Evolutionary conservation across 352 stramenopile species (phyloP), one percentile per base, ranked within the genome.

Genomic region (Phytophthora idaei): DNA sequence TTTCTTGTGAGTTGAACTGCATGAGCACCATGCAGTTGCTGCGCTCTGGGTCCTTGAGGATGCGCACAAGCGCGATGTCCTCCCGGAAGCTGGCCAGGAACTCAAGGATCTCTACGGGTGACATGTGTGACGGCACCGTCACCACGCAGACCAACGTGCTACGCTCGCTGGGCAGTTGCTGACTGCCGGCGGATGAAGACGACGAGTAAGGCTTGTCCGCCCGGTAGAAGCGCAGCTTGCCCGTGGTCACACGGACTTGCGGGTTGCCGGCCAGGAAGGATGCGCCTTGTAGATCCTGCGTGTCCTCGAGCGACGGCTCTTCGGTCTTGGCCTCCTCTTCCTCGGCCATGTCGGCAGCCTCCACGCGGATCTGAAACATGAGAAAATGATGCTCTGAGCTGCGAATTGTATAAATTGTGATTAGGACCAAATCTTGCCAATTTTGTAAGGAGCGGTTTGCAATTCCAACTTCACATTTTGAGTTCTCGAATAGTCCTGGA

Each of bases 301-400:
- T 28, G 11, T 41, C 53, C 17, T 60, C 56, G 28, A 67, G 52
- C 34, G 39, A 32, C n/a, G 59, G 41, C 11, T 73, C 76, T 47
- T 81, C 74, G 28, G 62, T 52, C 56, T 73, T 75, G 10, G 53
- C 57, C 49, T 83, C 74, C 57, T 87, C 77, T 32, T 85, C 77
- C n/a, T 76, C 58, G 15, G 60, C 54, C 59, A 69, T 60, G 44
- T 82, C 77, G 29, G 85, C 59, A 25, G 72, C 74, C 60, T 94
- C 76, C 62, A 95, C 83, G 48, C 85, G 85, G 71, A 95, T 93
- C 80, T 93, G 85, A 75, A 95, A 95, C 87, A 94, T 94, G 31
- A 48, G 42, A 49, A 61, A 57, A 45, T 39, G 5, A 17, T 37
- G 28, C 0, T 21, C 21, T 21, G 21, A 21, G 21, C 21, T 21